A percentile compares a stretch with the other conserved stretches of the same genome.
phyloP scores from a whole-genome alignment of 2,329 filamentous ascomycete genomes.

The Fonsecaea monophora region DNA sequence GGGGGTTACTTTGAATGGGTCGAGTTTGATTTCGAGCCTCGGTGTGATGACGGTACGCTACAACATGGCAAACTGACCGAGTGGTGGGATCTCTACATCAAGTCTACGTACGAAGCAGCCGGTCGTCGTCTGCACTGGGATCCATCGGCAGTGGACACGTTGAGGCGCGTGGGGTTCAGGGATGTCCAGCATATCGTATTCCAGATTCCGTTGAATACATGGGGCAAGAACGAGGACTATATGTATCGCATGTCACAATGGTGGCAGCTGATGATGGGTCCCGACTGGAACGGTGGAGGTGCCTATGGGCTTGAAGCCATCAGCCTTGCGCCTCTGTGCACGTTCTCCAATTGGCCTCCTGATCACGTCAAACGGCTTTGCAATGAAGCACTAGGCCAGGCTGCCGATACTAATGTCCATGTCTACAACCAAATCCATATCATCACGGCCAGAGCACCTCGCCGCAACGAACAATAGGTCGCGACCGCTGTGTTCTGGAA shows the following conservation, averaged over 20 bases:
- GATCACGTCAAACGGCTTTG: slow-evolving; percentile 70
- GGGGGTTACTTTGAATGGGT: slow-evolving; percentile 84
- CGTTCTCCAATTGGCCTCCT: slow-evolving; percentile 65
- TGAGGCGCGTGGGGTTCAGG: slow-evolving; percentile 76
- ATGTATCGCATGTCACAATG: slow-evolving; percentile 73
- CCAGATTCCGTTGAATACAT: slow-evolving; percentile 75
- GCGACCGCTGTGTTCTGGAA: neutral
- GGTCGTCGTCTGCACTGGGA: slow-evolving; percentile 71
- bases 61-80: slow-evolving; percentile 48
- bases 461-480: slow-evolving; percentile 5
- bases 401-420: slow-evolving; percentile 71
- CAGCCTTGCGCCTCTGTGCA: slow-evolving; percentile 74
- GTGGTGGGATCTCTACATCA: slow-evolving; percentile 72
- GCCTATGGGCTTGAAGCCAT: slow-evolving; percentile 66
- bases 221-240: slow-evolving; percentile 69
- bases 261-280: slow-evolving; percentile 80
- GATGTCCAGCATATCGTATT: slow-evolving; percentile 76
- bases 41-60: slow-evolving; percentile 71
- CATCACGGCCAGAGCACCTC: slow-evolving; percentile 39
- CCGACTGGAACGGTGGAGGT: slow-evolving; percentile 54
- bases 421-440: slow-evolving; percentile 68
- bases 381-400: slow-evolving; percentile 69
- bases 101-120: slow-evolving; percentile 70
- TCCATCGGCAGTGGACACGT: slow-evolving; percentile 61
- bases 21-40: slow-evolving; percentile 83